phyloP scores from a whole-genome alignment of 805 yeast species.

The Wickerhamomyces strasburgensis region DNA sequence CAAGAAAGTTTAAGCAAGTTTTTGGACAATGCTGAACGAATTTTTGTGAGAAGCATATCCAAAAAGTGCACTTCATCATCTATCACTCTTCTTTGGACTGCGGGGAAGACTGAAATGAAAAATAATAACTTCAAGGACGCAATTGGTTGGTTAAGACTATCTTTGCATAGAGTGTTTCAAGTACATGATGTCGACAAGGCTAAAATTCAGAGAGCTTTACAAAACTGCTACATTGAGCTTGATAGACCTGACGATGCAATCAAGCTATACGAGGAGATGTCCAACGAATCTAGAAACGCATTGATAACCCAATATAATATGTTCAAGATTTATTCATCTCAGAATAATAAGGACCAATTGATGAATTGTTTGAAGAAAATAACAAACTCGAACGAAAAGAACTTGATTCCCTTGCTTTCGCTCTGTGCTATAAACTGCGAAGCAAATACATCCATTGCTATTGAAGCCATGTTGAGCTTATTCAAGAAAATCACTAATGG shows the following conservation, averaged over 20 bases:
- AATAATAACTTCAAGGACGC: conserved; percentile 17
- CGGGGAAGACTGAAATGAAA: conserved; percentile 30
- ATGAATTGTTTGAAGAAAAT: conserved; percentile 29
- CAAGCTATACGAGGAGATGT: conserved; percentile 23
- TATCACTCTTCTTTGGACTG: conserved; percentile 36
- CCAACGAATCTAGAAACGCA: conserved; percentile 15
- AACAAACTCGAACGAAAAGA: conserved; percentile 30
- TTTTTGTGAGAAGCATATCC: conserved; percentile 24
- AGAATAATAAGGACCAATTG: conserved; percentile 14
- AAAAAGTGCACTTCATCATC: conserved; percentile 28
- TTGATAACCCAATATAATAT: conserved; percentile 31
- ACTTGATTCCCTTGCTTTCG: conserved; percentile 29
- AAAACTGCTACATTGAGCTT: conserved; percentile 24
- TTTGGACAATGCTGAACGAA: conserved; percentile 26
- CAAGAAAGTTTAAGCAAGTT: conserved; percentile 23
- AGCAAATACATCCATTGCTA: conserved; percentile 21
- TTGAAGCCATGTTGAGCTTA: conserved; percentile 23
- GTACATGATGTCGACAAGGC: conserved; percentile 28
- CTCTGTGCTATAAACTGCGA: conserved; percentile 30
- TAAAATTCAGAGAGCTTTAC: conserved; percentile 34
- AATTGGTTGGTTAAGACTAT: conserved; percentile 24
- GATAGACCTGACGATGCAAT: conserved; percentile 21
- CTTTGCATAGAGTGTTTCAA: conserved; percentile 23
- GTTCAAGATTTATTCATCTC: conserved; percentile 22
- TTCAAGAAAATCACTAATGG: conserved; percentile 23